Percentiles rank a stretch among this genome's conserved stretches.
Evolutionary conservation across 305 asterid genomes (phyloP).

Genomic region (Solanum hybrid): DNA sequence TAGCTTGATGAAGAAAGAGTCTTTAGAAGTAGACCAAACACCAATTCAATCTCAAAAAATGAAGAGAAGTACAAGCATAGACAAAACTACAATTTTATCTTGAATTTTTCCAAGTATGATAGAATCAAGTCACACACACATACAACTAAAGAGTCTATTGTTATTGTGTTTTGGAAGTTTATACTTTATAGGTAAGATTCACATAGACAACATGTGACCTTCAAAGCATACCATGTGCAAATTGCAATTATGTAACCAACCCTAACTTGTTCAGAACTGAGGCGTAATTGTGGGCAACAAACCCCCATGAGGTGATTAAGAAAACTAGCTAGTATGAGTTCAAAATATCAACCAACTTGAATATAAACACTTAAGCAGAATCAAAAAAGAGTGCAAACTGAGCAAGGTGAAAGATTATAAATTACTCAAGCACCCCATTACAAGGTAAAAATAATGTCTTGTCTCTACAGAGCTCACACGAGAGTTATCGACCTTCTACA

Average conservation of each 20-base stretch:
- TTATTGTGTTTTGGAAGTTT: background rate
- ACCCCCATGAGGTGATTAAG: background rate
- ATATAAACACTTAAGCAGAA: background rate
- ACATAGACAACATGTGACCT: background rate
- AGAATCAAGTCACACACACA: too few species aligned
- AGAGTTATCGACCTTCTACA: constrained; percentile 6
- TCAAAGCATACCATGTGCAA: background rate
- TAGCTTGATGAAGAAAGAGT: too few species aligned
- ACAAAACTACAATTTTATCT: too few species aligned
- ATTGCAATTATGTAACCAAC: background rate
- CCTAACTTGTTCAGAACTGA: background rate
- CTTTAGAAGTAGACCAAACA: too few species aligned
- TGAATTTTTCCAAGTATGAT: too few species aligned
- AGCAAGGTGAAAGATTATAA: background rate
- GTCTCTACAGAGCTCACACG: constrained; percentile 13
- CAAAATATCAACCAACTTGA: background rate
- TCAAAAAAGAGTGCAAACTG: background rate
- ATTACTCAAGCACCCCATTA: background rate
- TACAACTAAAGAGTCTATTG: too few species aligned
- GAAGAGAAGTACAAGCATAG: too few species aligned
- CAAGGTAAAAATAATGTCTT: background rate
- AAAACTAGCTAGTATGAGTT: background rate
- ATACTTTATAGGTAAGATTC: background rate
- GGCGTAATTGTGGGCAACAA: background rate
- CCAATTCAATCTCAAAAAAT: too few species aligned